A percentile compares a stretch with the other conserved stretches of the same genome.
phyloP scores from a whole-genome alignment of 73 alveolate genomes.

The Diophrys sp. region DNA sequence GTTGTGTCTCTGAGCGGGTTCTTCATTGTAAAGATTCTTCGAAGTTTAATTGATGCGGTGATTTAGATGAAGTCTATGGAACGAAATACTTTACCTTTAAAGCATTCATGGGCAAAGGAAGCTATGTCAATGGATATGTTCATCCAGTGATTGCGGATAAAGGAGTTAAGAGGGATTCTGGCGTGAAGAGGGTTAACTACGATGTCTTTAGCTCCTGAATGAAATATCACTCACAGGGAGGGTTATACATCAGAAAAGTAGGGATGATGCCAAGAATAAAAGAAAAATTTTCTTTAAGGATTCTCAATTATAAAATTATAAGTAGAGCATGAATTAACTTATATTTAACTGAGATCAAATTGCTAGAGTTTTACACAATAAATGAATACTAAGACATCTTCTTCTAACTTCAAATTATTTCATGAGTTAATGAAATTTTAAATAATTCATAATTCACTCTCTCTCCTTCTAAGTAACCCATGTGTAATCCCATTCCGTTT shows the following conservation, averaged over 20 bases:
- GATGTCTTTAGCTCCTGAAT: constrained; percentile 68
- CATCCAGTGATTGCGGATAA: constrained; percentile 74
- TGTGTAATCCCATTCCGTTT: too few relatives aligned
- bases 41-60: constrained; percentile 72
- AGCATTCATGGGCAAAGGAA: constrained; percentile 68
- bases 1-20: constrained; percentile 58
- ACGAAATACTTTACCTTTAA: constrained; percentile 63
- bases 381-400: too few relatives aligned
- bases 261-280: not conserved
- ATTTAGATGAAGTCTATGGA: constrained; percentile 69
- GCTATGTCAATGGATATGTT: constrained; percentile 76
- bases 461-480: too few relatives aligned
- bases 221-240: constrained; percentile 72
- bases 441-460: too few relatives aligned
- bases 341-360: too few relatives aligned
- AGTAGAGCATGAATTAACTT: too few relatives aligned
- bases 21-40: constrained; percentile 82
- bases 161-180: constrained; percentile 74
- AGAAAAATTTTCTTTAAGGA: too few relatives aligned
- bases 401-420: too few relatives aligned
- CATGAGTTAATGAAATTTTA: too few relatives aligned
- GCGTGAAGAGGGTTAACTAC: constrained; percentile 81
- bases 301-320: too few relatives aligned
- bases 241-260: constrained; percentile 6
- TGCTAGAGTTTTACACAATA: too few relatives aligned